A percentile compares a stretch with the other conserved stretches of the same genome.
Evolutionary conservation across 495 filamentous ascomycete species (phyloP).

Genomic region (Talaromyces liani): DNA sequence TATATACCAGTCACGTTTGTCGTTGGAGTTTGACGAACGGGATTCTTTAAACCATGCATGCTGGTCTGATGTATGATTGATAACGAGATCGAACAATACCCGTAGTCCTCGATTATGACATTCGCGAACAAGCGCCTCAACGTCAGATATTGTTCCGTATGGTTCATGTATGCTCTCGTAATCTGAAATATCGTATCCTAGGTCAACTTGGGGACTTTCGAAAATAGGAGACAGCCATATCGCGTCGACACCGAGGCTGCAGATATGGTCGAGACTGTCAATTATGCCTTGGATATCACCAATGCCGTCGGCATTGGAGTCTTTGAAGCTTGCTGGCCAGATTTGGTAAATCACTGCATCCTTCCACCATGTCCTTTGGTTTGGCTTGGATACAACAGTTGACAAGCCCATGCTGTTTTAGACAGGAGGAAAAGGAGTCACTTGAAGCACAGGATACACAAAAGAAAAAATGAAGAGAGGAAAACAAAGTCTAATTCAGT

Average conservation of each 20-base stretch:
- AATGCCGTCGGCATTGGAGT: conserved; percentile 55
- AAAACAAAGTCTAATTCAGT: not conserved
- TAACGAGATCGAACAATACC: conserved; percentile 49
- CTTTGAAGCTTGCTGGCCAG: conserved; percentile 54
- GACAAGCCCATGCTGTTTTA: not conserved
- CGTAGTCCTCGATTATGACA: conserved; percentile 46
- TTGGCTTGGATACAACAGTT: not conserved
- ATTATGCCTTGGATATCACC: conserved; percentile 60
- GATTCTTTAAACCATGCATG: conserved; percentile 61
- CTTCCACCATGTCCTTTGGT: conserved; percentile 19
- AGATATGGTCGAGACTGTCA: conserved; percentile 42
- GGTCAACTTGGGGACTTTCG: conserved; percentile 41
- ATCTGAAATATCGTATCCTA: conserved; percentile 51
- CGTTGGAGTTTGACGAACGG: conserved; percentile 37
- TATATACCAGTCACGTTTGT: conserved; percentile 59
- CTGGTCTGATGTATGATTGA: conserved; percentile 50
- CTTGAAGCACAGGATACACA: not conserved
- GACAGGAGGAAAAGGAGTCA: not conserved
- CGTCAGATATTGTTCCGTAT: conserved; percentile 48
- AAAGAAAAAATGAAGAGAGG: not conserved
- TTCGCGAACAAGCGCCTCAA: conserved; percentile 43
- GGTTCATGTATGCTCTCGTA: conserved; percentile 46
- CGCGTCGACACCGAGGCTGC: conserved; percentile 49
- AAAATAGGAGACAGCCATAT: conserved; percentile 61
- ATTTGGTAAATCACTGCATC: conserved; percentile 32